Conservation (phyloP, 2,329 filamentous ascomycete genomes). For the Calonectria pseudoturangicola region DNA sequence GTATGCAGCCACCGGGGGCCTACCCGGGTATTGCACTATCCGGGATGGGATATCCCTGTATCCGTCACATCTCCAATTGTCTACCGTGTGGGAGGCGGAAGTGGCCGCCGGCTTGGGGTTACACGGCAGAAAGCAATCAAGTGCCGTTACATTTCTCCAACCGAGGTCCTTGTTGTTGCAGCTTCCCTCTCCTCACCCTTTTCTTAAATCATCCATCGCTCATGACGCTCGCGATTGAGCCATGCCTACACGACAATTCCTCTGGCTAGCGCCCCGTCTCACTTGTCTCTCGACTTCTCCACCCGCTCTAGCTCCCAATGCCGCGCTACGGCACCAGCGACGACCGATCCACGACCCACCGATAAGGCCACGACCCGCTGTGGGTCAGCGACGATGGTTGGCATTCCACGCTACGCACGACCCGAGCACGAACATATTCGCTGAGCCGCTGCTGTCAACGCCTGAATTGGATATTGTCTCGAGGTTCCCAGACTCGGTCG, state of each 20-base stretch:
- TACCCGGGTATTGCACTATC: slow-evolving; percentile 5
- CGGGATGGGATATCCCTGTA: slow-evolving; percentile 46
- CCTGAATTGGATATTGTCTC: background rate
- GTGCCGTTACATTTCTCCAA: slow-evolving; percentile 41
- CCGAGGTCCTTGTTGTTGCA: slow-evolving; percentile 21
- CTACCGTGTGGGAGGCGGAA: slow-evolving; percentile 32
- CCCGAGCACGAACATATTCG: slow-evolving; percentile 27
- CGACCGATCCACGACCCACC: slow-evolving; percentile 51
- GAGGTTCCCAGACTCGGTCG: slow-evolving; percentile 27
- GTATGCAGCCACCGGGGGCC: slow-evolving; percentile 37
- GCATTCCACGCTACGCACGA: slow-evolving; percentile 46
- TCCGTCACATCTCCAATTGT: slow-evolving; percentile 28
- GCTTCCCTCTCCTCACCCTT: slow-evolving; percentile 34
- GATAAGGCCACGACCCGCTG: slow-evolving; percentile 49
- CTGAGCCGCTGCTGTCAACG: slow-evolving; percentile 27
- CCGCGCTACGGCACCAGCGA: slow-evolving; percentile 46
- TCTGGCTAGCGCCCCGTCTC: slow-evolving; percentile 51
- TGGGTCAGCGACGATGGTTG: slow-evolving; percentile 53
- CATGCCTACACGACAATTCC: slow-evolving; percentile 57
- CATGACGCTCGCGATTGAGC: slow-evolving; percentile 38
- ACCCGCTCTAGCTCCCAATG: slow-evolving; percentile 22
- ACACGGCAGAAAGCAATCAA: slow-evolving; percentile 48
- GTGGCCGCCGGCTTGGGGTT: slow-evolving; percentile 47
- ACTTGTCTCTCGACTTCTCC: slow-evolving; percentile 44
- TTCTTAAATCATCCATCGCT: slow-evolving; percentile 15